Base-by-base conservation (phyloP, 1,139 yeast genomes). In the Geotrichum siamense region DNA sequence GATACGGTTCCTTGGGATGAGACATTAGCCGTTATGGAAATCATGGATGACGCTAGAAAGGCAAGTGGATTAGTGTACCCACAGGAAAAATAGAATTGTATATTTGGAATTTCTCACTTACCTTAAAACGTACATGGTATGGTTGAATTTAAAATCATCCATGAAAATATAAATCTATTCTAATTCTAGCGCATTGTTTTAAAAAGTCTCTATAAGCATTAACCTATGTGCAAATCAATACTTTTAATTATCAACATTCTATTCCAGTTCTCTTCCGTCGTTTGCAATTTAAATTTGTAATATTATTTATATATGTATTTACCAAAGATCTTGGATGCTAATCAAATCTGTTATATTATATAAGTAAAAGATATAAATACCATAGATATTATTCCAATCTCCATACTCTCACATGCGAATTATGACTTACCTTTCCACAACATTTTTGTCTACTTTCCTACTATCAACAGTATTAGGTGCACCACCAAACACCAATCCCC, bases 51-150 rank as follows among this genome's bases (percentile, higher is more conserved):
- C 40, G 65, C 68, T 23, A 64, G 79, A 47, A 50, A 58, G 41
- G 69, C 69, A 39, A 64, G 64, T 47, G 70, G 66, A 12, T 62
- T 75, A 40, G 58, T 53, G 16, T 75, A 71, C 51, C 72, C 75
- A 1, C 69, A 57, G 39, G 71, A 67, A 33, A 33, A 20, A n/a
- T 33, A 21, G 13, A 5, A 6, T 5, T 8, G 32, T 23, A 23
- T 23, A 23, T 23, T 8, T 6, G 6, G 10, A 23, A 23, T 8
- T 8, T 23, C 6, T 23, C 10, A 23, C 6, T 23, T 23, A 8
- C 10, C 26, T 23, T 23, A 8, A 23, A 8, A 8, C 6, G 10
- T 23, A 6, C 10, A 23, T 6, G 10, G 26, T n/a, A n/a, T n/a
- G n/a, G n/a, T n/a, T n/a, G n/a, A n/a, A n/a, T n/a, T n/a, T n/a